Percentiles rank a stretch among this genome's conserved stretches.
phyloP scores from a whole-genome alignment of 768 basidiomycete species.

The Hericium coralloides region DNA sequence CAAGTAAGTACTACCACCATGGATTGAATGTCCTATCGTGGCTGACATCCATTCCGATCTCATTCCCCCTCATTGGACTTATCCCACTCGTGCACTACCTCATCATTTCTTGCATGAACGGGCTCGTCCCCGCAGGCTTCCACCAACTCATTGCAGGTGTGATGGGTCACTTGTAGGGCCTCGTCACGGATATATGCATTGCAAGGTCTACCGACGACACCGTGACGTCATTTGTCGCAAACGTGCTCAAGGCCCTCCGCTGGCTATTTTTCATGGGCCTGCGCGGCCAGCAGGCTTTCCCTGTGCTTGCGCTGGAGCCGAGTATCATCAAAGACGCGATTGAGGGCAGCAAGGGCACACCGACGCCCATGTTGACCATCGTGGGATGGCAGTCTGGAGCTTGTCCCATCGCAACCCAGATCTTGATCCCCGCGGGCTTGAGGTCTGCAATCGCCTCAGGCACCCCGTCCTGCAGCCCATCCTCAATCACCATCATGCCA shows the following conservation, averaged over 20 bases:
- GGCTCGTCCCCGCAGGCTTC: conserved; percentile 73
- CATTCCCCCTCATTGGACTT: conserved; percentile 91
- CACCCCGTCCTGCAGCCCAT: conserved; percentile 95
- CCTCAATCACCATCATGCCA: conserved; percentile 97
- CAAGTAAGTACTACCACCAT: conserved; percentile 71
- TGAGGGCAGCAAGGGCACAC: conserved; percentile 88
- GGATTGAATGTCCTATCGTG: conserved; percentile 80
- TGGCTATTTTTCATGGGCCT: conserved; percentile 94
- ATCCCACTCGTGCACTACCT: conserved; percentile 95
- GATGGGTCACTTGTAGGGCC: conserved; percentile 96
- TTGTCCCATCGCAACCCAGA: conserved; percentile 99
- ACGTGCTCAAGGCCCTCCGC: conserved; percentile 75
- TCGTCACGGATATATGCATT: conserved; percentile 86
- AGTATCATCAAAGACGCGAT: conserved; percentile 78
- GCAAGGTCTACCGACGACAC: conserved; percentile 74
- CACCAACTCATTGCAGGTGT: conserved; percentile 70
- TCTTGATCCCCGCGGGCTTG: conserved; percentile 92
- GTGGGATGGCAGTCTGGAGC: conserved; percentile 91
- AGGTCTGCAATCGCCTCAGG: conserved; percentile 94
- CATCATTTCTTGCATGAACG: conserved; percentile 63
- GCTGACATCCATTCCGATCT: conserved; percentile 88
- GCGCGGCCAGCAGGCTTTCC: conserved; percentile 92
- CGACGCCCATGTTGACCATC: conserved; percentile 90
- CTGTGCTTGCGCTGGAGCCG: conserved; percentile 83
- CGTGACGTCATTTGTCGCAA: conserved; percentile 66